These are phyloP conservation scores for Singerocomus inundabilis DNA, from an alignment of 1,284 basidiomycete genomes.

Conservation along the genomic window DNA sequence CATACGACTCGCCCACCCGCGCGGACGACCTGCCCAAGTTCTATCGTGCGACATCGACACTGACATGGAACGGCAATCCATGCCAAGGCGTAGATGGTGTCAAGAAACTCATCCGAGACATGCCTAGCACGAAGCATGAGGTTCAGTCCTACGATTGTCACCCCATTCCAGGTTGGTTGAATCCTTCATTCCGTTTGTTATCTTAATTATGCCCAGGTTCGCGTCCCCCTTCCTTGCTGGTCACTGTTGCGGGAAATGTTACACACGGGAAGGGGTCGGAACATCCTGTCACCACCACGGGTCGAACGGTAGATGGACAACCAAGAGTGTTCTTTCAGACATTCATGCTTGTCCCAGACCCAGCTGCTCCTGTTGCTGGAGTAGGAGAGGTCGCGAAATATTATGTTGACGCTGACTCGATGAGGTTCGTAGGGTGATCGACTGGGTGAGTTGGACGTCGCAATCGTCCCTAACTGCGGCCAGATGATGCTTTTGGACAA, in stretches of 20 bases:
- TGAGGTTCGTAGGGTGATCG: constrained; percentile 67
- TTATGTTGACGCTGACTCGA: constrained; percentile 70
- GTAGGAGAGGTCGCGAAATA: constrained; percentile 75
- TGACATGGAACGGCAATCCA: constrained; percentile 86
- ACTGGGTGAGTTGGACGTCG: not conserved
- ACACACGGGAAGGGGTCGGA: constrained; percentile 63
- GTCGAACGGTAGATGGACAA: constrained; percentile 65
- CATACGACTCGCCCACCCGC: constrained; percentile 74
- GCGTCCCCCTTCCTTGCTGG: constrained; percentile 72
- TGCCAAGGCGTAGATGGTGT: constrained; percentile 69
- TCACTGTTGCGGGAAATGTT: constrained; percentile 77
- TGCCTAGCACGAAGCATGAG: constrained; percentile 77
- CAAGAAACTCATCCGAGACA: constrained; percentile 59
- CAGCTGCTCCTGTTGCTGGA: constrained; percentile 56
- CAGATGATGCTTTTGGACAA: not conserved
- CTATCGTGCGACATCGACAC: constrained; percentile 69
- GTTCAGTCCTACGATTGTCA: constrained; percentile 86
- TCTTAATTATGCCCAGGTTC: constrained; percentile 46
- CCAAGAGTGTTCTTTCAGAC: constrained; percentile 83
- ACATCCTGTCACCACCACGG: constrained; percentile 52
- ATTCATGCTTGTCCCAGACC: constrained; percentile 79
- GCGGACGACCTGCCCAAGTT: constrained; percentile 70
- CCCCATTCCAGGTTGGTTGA: constrained; percentile 73
- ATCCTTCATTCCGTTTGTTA: not conserved
- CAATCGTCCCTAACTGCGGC: not conserved